phyloP scores from a whole-genome alignment of 305 asterid genomes.

The Caryopteris hybrid region DNA sequence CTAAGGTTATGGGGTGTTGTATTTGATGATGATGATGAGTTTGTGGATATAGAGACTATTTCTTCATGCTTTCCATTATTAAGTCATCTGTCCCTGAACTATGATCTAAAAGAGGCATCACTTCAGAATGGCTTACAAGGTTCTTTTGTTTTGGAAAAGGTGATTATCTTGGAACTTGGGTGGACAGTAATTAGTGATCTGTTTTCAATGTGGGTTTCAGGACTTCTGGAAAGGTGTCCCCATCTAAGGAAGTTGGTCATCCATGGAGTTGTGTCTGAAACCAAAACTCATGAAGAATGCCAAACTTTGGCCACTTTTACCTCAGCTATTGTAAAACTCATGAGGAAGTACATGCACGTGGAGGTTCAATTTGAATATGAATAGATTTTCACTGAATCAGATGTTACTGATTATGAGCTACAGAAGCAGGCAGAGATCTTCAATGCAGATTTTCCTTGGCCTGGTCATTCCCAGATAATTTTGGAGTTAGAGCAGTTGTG shows the following conservation, averaged over 20 bases:
- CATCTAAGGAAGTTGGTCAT: slow-evolving; percentile 66
- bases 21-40: slow-evolving; percentile 88
- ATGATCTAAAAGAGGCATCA: slow-evolving; percentile 70
- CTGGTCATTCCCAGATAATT: slow-evolving; percentile 19
- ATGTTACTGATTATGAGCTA: slow-evolving; percentile 13
- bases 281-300: slow-evolving; percentile 87
- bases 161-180: slow-evolving; percentile 75
- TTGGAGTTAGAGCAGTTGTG: slow-evolving; percentile 22
- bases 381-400: slow-evolving; percentile 20
- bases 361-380: slow-evolving; percentile 77
- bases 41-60: slow-evolving; percentile 74
- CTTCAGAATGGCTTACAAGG: slow-evolving; percentile 73
- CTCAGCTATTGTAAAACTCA: slow-evolving; percentile 61
- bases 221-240: slow-evolving; percentile 73
- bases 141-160: slow-evolving; percentile 67
- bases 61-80: slow-evolving; percentile 75
- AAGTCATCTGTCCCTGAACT: slow-evolving; percentile 66
- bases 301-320: slow-evolving; percentile 64
- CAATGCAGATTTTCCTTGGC: slow-evolving; percentile 3
- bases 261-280: slow-evolving; percentile 78
- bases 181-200: slow-evolving; percentile 77
- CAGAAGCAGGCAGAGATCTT: slow-evolving; percentile 19
- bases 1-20: slow-evolving; percentile 92
- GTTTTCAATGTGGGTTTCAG: slow-evolving; percentile 73
- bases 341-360: slow-evolving; percentile 68